These are phyloP conservation scores for Pseudofabraea citricarpa DNA, from an alignment of 2,329 filamentous ascomycete species.

Conservation along the genomic window DNA sequence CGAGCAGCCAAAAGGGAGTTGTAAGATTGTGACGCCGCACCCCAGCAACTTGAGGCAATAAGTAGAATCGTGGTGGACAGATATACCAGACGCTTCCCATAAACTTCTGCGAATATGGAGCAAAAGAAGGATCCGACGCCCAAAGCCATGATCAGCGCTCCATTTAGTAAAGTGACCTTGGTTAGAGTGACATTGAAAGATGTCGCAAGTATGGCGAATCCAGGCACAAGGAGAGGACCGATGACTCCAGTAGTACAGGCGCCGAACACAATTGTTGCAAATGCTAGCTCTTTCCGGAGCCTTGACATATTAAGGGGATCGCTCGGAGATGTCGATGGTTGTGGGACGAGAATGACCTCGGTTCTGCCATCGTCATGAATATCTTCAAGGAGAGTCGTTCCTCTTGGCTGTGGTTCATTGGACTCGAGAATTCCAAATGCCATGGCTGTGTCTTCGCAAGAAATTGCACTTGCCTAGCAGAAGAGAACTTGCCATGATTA, in stretches of 20 bases:
- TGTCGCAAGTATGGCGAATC: slow-evolving; percentile 7
- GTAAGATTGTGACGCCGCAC: slow-evolving; percentile 2
- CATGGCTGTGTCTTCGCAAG: background rate
- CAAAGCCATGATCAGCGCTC: slow-evolving; percentile 10
- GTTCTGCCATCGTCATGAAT: slow-evolving; percentile 5
- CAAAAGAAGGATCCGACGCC: slow-evolving; percentile 8
- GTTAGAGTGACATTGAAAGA: slow-evolving; percentile 6
- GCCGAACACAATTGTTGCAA: slow-evolving; percentile 4
- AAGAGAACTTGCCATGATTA: too few species aligned
- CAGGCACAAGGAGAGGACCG: slow-evolving; percentile 8
- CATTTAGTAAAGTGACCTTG: slow-evolving; percentile 8
- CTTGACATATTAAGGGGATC: slow-evolving; percentile 44
- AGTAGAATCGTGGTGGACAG: slow-evolving; percentile 3
- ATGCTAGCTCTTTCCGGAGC: slow-evolving; percentile 1
- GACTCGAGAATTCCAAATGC: background rate
- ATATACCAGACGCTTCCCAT: slow-evolving; percentile 7
- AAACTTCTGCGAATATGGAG: slow-evolving; percentile 5
- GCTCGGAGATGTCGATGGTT: slow-evolving; percentile 43
- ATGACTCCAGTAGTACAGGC: slow-evolving; percentile 2
- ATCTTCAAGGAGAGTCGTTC: slow-evolving; percentile 1
- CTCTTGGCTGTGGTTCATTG: background rate
- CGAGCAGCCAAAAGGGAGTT: slow-evolving; percentile 8
- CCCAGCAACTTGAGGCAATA: slow-evolving; percentile 6
- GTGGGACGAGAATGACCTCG: slow-evolving; percentile 44
- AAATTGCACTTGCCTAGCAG: too few species aligned